These are phyloP conservation scores for Neonectria sp. DNA, from an alignment of 2,329 filamentous ascomycete species.

Conservation along the genomic window DNA sequence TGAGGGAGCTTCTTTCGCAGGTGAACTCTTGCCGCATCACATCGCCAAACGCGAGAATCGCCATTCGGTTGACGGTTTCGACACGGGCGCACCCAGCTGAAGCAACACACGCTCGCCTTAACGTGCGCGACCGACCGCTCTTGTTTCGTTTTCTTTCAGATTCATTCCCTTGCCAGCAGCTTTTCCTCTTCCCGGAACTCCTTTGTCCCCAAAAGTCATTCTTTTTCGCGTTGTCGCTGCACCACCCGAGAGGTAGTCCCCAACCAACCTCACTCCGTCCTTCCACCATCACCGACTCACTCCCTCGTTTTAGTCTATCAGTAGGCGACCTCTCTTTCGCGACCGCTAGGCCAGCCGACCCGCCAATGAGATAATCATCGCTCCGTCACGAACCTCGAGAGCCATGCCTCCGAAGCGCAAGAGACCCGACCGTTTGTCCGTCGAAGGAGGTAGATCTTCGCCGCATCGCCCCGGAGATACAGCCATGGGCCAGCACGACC, in stretches of 20 bases:
- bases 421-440: slow-evolving; percentile 66
- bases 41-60: slow-evolving; percentile 44
- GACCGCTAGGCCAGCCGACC: slow-evolving; percentile 24
- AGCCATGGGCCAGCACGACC: slow-evolving; percentile 70
- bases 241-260: slow-evolving; percentile 32
- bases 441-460: slow-evolving; percentile 69
- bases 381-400: slow-evolving; percentile 39
- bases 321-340: slow-evolving; percentile 14
- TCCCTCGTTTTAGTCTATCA: slow-evolving; percentile 28
- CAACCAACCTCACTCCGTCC: slow-evolving; percentile 18
- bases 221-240: slow-evolving; percentile 38
- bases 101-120: slow-evolving; percentile 12
- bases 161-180: slow-evolving; percentile 44
- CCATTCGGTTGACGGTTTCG: slow-evolving; percentile 29
- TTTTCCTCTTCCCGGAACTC: slow-evolving; percentile 34
- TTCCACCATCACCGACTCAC: slow-evolving; percentile 38
- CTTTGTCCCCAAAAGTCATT: slow-evolving; percentile 48
- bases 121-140: slow-evolving; percentile 8
- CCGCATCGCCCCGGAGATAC: slow-evolving; percentile 75
- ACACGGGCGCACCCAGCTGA: slow-evolving; percentile 28
- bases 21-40: slow-evolving; percentile 31
- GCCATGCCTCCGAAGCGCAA: slow-evolving; percentile 74
- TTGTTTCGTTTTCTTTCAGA: slow-evolving; percentile 35
- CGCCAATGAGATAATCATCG: slow-evolving; percentile 54
- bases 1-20: slow-evolving; percentile 40